Evolutionary conservation across 306 rosid species (phyloP), one percentile per base, ranked within the genome.

Genomic region (Begonia fuchsioides): DNA sequence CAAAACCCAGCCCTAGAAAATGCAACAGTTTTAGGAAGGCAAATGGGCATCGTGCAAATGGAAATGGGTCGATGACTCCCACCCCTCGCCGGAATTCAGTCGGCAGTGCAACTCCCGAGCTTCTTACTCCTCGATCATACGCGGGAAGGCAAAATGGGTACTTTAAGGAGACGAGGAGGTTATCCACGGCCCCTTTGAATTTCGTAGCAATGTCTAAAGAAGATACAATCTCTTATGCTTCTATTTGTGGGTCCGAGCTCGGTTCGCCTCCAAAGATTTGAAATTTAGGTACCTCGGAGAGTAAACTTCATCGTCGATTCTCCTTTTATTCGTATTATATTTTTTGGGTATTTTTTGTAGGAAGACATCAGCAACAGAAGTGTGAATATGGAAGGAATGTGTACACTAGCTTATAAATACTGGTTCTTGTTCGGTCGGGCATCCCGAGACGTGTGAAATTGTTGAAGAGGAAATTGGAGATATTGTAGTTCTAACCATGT

Each of bases 121-220:
- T 76, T 45, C 71, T 73, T 13, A 90, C 97, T 17, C 97, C 97
- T 0, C 78, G 94, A 17, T 90, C 97, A 12, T 79, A 78, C 73
- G 79, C 94, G 2, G 82, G 93, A 41, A 87, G 95, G 58, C 97
- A 90, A 39, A 90, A 84, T 56, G 95, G 97, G 48, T 90, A 79
- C 62, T 84, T 79, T 46, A 82, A 72, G 72, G 95, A 90, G 72
- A 56, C 52, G 72, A 84, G 92, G 63, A 77, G 95, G 74, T 65
- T 84, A 56, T 84, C 95, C 20, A 81, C 95, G 15, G 61, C 92
- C 12, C 94, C 97, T 15, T 68, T 84, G 46, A 90, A 90, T 81
- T 90, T 70, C 51, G 95, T 84, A 56, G 87, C 95, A 17, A 69
- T 84, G 32, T 48, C 94, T 1, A 90, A 81, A 70, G 97, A 90